A percentile compares a stretch with the other conserved stretches of the same genome.
Evolutionary conservation across 306 rosid genomes (phyloP).

Genomic region (Sicyos edulis): DNA sequence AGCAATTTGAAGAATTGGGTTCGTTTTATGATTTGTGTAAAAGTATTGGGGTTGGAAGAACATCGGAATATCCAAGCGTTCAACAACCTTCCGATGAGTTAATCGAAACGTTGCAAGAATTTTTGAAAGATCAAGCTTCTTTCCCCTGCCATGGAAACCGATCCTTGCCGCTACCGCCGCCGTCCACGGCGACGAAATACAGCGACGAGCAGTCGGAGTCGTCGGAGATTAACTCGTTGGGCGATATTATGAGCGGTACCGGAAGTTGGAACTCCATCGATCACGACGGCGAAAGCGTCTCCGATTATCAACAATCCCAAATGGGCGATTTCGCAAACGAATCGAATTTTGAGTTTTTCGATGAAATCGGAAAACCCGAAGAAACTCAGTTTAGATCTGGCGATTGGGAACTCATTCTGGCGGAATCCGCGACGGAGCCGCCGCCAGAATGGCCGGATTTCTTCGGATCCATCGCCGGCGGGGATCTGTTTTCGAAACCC

Average conservation of each 20-base stretch:
- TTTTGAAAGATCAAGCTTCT: slow-evolving; percentile 66
- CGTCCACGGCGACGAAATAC: background rate
- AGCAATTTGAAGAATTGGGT: slow-evolving; percentile 66
- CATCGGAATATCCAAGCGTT: slow-evolving; percentile 75
- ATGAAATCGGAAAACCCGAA: slow-evolving; percentile 12
- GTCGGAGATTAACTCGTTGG: slow-evolving; percentile 37
- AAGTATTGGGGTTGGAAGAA: slow-evolving; percentile 62
- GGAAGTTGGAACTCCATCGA: slow-evolving; percentile 32
- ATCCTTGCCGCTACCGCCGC: slow-evolving; percentile 12
- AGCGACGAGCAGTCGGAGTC: slow-evolving; percentile 33
- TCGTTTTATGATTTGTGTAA: slow-evolving; percentile 48
- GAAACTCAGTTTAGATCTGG: slow-evolving; percentile 13
- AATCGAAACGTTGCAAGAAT: slow-evolving; percentile 62
- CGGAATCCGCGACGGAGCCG: slow-evolving; percentile 28
- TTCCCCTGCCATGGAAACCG: slow-evolving; percentile 27
- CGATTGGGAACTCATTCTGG: slow-evolving; percentile 59
- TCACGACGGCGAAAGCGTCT: slow-evolving; percentile 22
- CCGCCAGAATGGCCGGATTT: slow-evolving; percentile 24
- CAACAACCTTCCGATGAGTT: slow-evolving; percentile 73
- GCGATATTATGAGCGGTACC: slow-evolving; percentile 45
- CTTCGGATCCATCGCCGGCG: slow-evolving; percentile 20
- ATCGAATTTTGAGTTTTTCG: slow-evolving; percentile 18
- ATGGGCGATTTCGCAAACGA: slow-evolving; percentile 25
- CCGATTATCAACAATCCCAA: slow-evolving; percentile 25
- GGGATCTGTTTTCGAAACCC: slow-evolving; percentile 27